These are phyloP conservation scores for Narthecium ossifragum DNA, from an alignment of 106 monocot genomes.

Conservation along the genomic window DNA sequence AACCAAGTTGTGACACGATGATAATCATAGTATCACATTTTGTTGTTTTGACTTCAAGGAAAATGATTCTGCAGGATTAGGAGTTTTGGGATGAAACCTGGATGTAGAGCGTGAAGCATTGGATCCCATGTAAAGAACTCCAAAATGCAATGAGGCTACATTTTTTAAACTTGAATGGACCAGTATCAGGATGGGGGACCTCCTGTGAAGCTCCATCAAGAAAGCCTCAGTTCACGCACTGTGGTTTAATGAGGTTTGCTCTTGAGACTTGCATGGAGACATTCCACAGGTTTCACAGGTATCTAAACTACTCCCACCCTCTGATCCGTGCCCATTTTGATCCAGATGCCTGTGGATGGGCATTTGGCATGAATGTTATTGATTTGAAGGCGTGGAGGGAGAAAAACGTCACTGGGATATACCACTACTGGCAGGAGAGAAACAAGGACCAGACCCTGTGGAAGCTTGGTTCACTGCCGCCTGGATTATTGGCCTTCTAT, in stretches of 20 bases:
- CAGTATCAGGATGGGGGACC: conserved; percentile 99
- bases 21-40: too few species aligned
- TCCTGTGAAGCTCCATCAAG: conserved; percentile 99
- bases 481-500: conserved; percentile 71
- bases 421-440: conserved; percentile 83
- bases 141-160: conserved; percentile 87
- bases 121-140: conserved; percentile 98
- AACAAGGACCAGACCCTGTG: conserved; percentile 67
- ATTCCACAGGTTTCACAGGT: conserved; percentile 79
- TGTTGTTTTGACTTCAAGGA: too few species aligned
- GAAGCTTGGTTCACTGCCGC: conserved; percentile 78
- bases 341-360: conserved; percentile 84
- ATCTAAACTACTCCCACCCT: conserved; percentile 71
- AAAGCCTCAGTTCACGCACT: conserved; percentile 64
- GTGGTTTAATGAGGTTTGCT: conserved; percentile 54
- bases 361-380: conserved; percentile 81
- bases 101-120: conserved; percentile 83
- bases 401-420: conserved; percentile 74
- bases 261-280: conserved; percentile 87
- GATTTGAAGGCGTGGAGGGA: conserved; percentile 60
- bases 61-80: too few species aligned
- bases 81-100: too few species aligned
- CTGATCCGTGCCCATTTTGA: conserved; percentile 72
- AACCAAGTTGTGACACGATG: too few species aligned
- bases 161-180: conserved; percentile 99